Evolutionary conservation across 1,139 yeast species (phyloP), one percentile per base, ranked within the genome.

Genomic region (Candida anutae): DNA sequence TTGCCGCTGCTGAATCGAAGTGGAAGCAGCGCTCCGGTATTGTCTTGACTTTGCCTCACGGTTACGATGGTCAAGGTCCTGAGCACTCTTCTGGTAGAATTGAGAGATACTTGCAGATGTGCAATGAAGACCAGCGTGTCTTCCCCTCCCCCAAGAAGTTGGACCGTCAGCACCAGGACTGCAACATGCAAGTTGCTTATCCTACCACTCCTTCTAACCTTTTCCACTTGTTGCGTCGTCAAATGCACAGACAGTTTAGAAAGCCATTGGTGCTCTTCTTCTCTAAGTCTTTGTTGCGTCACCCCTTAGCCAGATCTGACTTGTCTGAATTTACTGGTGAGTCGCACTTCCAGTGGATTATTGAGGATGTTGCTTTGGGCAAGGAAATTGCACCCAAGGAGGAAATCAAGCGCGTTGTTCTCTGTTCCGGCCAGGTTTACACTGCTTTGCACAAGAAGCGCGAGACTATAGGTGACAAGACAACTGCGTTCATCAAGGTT

Each of bases 1-100:
- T 93, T 52, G 85, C 97, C 27, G 87, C 90, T 53, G 98, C 94
- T 56, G 99, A 93, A 68, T 77, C 87, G 44, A 93, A 93, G 66
- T 93, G 99, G 99, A 83, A 84, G 57, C 98, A 93, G 72, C 83
- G 99, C 66, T 83, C 95, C 13, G 99, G 99, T 55, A 58, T 93
- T 41, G 95, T 90, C 27, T 66, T 93, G 46, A 84, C 97, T 5
- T 74, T 93, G 58, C 99, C 99, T 37, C 99, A 93, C 57, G 99
- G 99, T 66, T 93, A 88, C 57, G 99, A 93, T 59, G 99, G 99
- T 45, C 98, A 90, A 69, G 99, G 99, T 50, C 98, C 98, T 43
- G 99, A 93, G 67, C 99, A 93, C 64, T 90, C 98, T 21, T 84
- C 95, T 36, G 97, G 95, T 50, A 81, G 98, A 73, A 66, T 93